phyloP scores from a whole-genome alignment of 306 rosid species.

The Fragaria nilgerrensis region DNA sequence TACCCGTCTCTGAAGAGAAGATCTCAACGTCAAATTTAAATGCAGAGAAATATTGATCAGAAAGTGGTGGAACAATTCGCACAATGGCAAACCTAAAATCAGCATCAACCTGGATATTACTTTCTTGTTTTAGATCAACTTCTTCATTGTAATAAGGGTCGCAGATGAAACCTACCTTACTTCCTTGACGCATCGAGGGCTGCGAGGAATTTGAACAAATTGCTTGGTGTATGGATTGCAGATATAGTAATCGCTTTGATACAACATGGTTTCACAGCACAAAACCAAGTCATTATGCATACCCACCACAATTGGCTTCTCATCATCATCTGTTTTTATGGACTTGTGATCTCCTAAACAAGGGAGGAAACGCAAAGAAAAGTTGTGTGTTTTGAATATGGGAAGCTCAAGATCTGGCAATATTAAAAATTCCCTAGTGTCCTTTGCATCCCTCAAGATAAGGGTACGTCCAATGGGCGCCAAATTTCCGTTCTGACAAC shows the following conservation, averaged over 20 bases:
- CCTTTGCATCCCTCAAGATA: neutral
- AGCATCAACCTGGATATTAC: neutral
- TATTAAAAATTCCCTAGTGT: neutral
- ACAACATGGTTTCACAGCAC: neutral
- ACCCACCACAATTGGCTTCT: neutral
- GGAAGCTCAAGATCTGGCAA: neutral
- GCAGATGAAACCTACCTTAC: neutral
- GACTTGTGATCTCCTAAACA: neutral
- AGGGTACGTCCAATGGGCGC: neutral
- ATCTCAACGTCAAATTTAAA: too few relatives aligned
- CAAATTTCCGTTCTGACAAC: neutral
- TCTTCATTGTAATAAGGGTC: neutral
- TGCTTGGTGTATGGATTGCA: neutral
- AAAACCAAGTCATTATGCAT: neutral
- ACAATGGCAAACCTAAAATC: too few relatives aligned
- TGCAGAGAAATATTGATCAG: too few relatives aligned
- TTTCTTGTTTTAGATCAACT: neutral
- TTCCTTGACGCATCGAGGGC: neutral
- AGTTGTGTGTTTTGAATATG: neutral
- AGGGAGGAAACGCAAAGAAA: neutral
- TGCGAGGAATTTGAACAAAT: neutral
- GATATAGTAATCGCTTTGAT: neutral
- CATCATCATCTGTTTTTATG: neutral
- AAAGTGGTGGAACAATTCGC: too few relatives aligned
- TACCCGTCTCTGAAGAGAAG: too few relatives aligned